phyloP scores from a whole-genome alignment of 257 asterid genomes.

The Jacaranda mimosifolia region DNA sequence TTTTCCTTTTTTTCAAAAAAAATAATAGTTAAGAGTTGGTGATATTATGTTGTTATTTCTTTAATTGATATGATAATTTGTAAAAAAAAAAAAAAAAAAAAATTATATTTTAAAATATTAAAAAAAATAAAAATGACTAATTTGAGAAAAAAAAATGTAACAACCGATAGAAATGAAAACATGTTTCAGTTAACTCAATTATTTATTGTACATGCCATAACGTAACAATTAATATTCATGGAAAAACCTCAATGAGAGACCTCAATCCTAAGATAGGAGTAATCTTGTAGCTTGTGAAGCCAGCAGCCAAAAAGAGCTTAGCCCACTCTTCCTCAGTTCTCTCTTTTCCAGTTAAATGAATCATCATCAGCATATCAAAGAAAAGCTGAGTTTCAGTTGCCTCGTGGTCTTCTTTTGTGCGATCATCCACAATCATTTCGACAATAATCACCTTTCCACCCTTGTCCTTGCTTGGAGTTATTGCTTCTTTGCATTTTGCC shows the following conservation, averaged over 20 bases:
- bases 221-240: background rate
- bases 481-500: slow-evolving; percentile 21
- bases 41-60: too few relatives aligned
- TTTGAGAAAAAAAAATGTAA: too few relatives aligned
- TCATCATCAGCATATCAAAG: slow-evolving; percentile 17
- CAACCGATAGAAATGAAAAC: too few relatives aligned
- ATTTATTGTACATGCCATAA: too few relatives aligned
- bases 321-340: background rate
- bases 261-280: background rate
- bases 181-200: too few relatives aligned
- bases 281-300: background rate
- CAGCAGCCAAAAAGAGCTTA: background rate
- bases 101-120: too few relatives aligned
- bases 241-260: background rate
- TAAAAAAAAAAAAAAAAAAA: too few relatives aligned
- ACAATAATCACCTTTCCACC: slow-evolving; percentile 32
- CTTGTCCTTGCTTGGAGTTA: background rate
- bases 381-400: background rate
- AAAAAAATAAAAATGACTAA: too few relatives aligned
- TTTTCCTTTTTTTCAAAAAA: too few relatives aligned
- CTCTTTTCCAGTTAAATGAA: background rate
- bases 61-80: too few relatives aligned
- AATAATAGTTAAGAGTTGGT: too few relatives aligned
- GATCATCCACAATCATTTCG: slow-evolving; percentile 10
- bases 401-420: background rate